Evolutionary conservation across 208 protist genomes (phyloP).

Genomic region (Trichomonas vaginalis): DNA sequence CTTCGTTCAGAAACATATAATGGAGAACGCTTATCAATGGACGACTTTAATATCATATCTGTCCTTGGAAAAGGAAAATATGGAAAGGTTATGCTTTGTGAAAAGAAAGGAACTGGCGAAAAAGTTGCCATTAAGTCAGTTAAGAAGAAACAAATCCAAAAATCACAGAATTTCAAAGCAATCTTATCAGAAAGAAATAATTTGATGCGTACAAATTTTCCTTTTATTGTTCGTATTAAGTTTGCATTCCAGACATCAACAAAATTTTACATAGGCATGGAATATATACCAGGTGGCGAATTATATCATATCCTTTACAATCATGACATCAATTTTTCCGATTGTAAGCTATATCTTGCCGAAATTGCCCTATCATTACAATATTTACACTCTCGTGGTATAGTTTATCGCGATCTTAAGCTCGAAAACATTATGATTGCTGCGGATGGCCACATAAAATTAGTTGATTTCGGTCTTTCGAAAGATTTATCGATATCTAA

Average conservation of each 20-base stretch:
- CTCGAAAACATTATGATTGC: constrained; percentile 15
- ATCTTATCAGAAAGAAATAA: background rate
- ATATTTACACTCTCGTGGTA: constrained; percentile 28
- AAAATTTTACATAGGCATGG: background rate
- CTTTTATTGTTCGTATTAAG: background rate
- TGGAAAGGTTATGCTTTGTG: background rate
- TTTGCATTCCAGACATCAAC: background rate
- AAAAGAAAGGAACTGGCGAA: background rate
- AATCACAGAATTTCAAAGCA: background rate
- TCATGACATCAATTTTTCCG: background rate
- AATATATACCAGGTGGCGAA: background rate
- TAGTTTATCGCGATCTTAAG: constrained; percentile 40
- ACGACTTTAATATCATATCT: background rate
- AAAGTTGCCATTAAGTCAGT: background rate
- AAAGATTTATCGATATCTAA: constrained; percentile 21
- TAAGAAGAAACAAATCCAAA: background rate
- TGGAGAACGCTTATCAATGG: background rate
- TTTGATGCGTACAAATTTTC: background rate
- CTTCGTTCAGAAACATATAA: background rate
- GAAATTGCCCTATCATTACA: constrained; percentile 38
- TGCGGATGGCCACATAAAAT: background rate
- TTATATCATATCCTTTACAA: background rate
- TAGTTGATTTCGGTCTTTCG: constrained; percentile 18
- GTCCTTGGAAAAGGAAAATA: background rate
- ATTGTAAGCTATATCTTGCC: background rate